Evolutionary conservation across 352 stramenopile species (phyloP).

Genomic region (Thraustochytrium striatum): DNA sequence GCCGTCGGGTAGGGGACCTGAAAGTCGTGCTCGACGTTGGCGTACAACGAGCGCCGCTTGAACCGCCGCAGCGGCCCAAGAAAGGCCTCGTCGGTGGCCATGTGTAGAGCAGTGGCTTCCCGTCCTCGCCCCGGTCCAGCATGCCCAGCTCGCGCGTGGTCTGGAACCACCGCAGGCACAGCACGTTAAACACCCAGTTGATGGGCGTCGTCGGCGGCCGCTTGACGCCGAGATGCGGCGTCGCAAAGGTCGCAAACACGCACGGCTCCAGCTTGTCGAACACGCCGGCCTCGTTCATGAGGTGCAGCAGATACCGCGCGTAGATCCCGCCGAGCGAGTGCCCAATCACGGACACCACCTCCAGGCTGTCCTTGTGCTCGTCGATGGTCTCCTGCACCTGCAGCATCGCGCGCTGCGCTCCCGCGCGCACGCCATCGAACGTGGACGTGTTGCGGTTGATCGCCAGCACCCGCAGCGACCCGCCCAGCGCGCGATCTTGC

Average conservation of each 20-base stretch:
- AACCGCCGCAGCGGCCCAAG: constrained; percentile 7
- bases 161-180: neutral
- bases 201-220: neutral
- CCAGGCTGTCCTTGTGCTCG: neutral
- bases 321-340: constrained; percentile 48
- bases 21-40: constrained; percentile 41
- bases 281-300: constrained; percentile 12
- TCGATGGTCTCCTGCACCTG: constrained; percentile 4
- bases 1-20: constrained; percentile 31
- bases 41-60: constrained; percentile 35
- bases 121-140: neutral
- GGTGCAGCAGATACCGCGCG: constrained; percentile 23
- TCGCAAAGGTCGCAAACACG: constrained; percentile 42
- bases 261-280: constrained; percentile 19
- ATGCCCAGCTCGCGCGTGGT: constrained; percentile 32
- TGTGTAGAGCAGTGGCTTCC: constrained; percentile 8
- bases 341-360: constrained; percentile 36
- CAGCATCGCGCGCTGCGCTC: constrained; percentile 16
- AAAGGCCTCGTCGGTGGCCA: constrained; percentile 11
- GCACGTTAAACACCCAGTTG: constrained; percentile 11
- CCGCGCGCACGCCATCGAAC: constrained; percentile 4
- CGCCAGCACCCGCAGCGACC: neutral
- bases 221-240: constrained; percentile 24
- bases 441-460: constrained; percentile 26
- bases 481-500: neutral